phyloP scores from a whole-genome alignment of 768 basidiomycete species.

The Leccinellum albellum region DNA sequence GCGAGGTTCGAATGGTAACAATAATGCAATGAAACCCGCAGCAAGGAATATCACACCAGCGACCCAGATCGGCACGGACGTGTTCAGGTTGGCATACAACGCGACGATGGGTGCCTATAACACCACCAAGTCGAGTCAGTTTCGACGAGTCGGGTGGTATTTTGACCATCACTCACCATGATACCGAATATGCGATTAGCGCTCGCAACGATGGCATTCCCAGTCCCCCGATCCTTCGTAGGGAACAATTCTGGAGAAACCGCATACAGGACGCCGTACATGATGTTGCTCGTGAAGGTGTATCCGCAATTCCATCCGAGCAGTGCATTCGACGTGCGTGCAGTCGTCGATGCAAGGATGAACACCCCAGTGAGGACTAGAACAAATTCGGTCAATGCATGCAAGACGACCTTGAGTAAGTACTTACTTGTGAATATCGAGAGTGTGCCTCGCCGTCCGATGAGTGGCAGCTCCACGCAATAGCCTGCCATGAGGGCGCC shows the following conservation, averaged over 20 bases:
- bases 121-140: background rate
- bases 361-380: slow-evolving; percentile 52
- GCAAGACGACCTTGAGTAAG: background rate
- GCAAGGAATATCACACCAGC: slow-evolving; percentile 50
- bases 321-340: slow-evolving; percentile 47
- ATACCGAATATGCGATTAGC: slow-evolving; percentile 58
- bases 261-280: slow-evolving; percentile 49
- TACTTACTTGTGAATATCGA: slow-evolving; percentile 44
- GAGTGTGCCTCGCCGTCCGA: slow-evolving; percentile 55
- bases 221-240: slow-evolving; percentile 51
- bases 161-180: slow-evolving; percentile 37
- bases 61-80: slow-evolving; percentile 53
- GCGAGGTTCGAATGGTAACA: slow-evolving; percentile 55
- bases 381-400: background rate
- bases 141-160: background rate
- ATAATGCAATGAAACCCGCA: slow-evolving; percentile 44
- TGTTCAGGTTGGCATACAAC: slow-evolving; percentile 44
- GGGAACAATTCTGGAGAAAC: slow-evolving; percentile 52
- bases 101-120: slow-evolving; percentile 47
- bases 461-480: slow-evolving; percentile 45
- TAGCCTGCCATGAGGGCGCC: slow-evolving; percentile 55
- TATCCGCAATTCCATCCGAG: slow-evolving; percentile 60
- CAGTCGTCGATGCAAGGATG: slow-evolving; percentile 55
- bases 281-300: slow-evolving; percentile 53
- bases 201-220: slow-evolving; percentile 49